Conservation (phyloP, 495 filamentous ascomycete genomes). For the Daldinia grandis region DNA sequence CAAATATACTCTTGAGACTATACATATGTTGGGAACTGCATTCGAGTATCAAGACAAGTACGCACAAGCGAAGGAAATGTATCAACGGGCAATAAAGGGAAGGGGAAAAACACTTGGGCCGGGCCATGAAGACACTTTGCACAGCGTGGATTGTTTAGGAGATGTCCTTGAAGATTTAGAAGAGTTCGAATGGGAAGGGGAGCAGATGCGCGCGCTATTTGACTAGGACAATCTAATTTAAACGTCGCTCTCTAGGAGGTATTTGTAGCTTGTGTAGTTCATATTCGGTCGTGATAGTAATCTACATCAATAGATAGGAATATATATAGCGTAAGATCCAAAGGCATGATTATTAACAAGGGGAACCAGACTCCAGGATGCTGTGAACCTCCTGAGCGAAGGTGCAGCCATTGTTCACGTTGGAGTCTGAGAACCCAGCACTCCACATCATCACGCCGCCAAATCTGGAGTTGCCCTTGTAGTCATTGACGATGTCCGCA, state of each 20-base stretch:
- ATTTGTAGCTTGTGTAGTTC: not conserved
- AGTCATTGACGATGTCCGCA: constrained; percentile 44
- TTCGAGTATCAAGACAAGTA: not conserved
- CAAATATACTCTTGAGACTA: not conserved
- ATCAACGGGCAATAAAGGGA: not conserved
- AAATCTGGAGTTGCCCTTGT: constrained; percentile 50
- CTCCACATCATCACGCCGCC: constrained; percentile 66
- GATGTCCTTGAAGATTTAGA: not conserved
- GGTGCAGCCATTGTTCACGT: constrained; percentile 53
- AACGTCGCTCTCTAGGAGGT: too few species aligned
- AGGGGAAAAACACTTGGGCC: not conserved
- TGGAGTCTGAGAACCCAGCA: constrained; percentile 56
- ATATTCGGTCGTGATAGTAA: not conserved
- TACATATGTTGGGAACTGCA: not conserved
- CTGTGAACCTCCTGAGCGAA: constrained; percentile 51
- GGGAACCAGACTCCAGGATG: constrained; percentile 16
- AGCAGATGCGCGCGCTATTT: not conserved
- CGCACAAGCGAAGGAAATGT: not conserved
- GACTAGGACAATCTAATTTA: not conserved
- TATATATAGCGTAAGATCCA: not conserved
- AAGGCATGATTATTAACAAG: constrained; percentile 2
- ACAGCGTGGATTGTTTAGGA: not conserved
- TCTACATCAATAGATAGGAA: not conserved
- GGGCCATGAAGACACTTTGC: not conserved
- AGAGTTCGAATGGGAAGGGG: not conserved